phyloP scores from a whole-genome alignment of 192 early-diverging fungal species.

The Gorgonomyces haynaldii region DNA sequence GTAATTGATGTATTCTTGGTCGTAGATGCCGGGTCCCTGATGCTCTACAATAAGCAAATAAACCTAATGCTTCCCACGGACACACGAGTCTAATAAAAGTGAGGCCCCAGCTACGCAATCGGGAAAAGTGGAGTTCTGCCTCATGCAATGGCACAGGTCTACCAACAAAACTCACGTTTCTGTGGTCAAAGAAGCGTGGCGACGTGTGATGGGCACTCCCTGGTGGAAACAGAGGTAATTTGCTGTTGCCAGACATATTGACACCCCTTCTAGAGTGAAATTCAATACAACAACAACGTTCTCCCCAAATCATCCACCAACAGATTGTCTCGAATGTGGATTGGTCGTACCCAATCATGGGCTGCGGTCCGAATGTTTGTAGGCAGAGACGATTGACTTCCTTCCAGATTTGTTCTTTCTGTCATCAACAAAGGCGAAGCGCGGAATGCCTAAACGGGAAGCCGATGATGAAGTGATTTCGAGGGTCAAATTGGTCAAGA shows the following conservation, averaged over 20 bases:
- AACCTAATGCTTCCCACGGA: constrained; percentile 65
- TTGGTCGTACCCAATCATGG: no score
- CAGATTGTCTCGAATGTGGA: background rate
- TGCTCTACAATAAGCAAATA: constrained; percentile 39
- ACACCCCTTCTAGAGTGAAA: no score
- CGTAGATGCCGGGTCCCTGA: constrained; percentile 67
- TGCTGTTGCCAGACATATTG: constrained; percentile 66
- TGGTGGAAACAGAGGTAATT: constrained; percentile 61
- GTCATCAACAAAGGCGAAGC: no score
- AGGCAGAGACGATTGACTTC: no score
- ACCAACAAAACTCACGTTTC: constrained; percentile 63
- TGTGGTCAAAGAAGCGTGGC: constrained; percentile 58
- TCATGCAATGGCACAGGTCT: constrained; percentile 66
- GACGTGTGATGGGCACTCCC: constrained; percentile 47
- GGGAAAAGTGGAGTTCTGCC: constrained; percentile 60
- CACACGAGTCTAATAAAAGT: constrained; percentile 68
- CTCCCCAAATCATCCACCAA: constrained; percentile 1
- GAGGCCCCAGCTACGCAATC: constrained; percentile 64
- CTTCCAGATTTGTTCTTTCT: no score
- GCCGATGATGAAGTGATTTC: background rate
- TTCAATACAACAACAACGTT: constrained; percentile 36
- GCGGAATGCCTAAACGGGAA: no score
- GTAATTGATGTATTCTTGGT: constrained; percentile 72
- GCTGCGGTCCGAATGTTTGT: no score
- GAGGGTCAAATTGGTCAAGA: background rate